phyloP scores from a whole-genome alignment of 2,329 filamentous ascomycete genomes.

The Emmonsiellopsis sp. region DNA sequence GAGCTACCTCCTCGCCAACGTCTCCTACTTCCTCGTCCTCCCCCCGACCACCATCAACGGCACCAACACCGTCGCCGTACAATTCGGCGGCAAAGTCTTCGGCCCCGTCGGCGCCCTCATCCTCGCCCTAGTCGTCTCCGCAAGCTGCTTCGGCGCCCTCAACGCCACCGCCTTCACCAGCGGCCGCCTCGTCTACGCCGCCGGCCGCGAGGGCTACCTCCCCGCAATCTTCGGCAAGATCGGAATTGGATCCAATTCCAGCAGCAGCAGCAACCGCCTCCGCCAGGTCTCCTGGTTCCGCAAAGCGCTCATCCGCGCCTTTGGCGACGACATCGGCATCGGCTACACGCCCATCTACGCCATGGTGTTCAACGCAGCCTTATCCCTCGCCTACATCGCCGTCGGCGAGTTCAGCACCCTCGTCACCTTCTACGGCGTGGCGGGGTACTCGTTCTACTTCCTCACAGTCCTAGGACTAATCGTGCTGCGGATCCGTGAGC shows the following conservation, averaged over 20 bases:
- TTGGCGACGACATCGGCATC: constrained; percentile 69
- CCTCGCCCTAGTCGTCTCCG: constrained; percentile 79
- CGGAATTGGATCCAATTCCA: constrained; percentile 47
- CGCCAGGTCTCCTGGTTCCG: constrained; percentile 45
- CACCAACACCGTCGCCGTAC: constrained; percentile 90
- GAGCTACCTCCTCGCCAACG: constrained; percentile 81
- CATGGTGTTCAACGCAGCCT: constrained; percentile 65
- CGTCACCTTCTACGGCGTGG: constrained; percentile 94
- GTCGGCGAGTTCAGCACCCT: constrained; percentile 87
- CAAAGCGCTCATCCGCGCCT: constrained; percentile 49
- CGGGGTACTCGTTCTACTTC: constrained; percentile 96
- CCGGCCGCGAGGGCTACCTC: constrained; percentile 90
- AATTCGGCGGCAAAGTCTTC: constrained; percentile 85
- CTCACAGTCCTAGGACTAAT: constrained; percentile 89
- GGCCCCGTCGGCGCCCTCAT: constrained; percentile 72
- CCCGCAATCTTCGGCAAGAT: constrained; percentile 75
- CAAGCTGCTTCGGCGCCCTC: constrained; percentile 86
- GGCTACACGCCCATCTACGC: constrained; percentile 94
- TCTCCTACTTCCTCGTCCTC: constrained; percentile 90
- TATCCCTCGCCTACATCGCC: constrained; percentile 69
- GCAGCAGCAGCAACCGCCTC: constrained; percentile 24
- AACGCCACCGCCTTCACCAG: constrained; percentile 93
- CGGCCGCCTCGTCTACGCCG: constrained; percentile 83
- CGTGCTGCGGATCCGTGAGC: constrained; percentile 77
- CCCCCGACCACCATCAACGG: constrained; percentile 70